Evolutionary conservation across 2,329 filamentous ascomycete genomes (phyloP), one percentile per base, ranked within the genome.

Genomic region (Drechslerella coelobrocha): DNA sequence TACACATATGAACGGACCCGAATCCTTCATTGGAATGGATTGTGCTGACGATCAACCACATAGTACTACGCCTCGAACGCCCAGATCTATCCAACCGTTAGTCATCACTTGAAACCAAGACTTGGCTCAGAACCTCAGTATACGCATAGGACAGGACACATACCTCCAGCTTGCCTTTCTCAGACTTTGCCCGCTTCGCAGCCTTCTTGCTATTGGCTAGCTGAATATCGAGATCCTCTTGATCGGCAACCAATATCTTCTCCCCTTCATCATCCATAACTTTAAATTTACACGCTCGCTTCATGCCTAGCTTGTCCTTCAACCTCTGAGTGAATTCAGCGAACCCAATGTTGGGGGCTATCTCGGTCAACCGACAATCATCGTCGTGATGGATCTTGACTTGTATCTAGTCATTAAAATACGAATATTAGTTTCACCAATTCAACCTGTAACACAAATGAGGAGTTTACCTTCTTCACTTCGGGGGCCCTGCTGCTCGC

Each of bases 161-260:
- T 79, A 97, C 91, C 86, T 97, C 94, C 86, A 97, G 87, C 84
- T 96, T 97, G 56, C 90, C 92, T 82, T 92, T 89, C 73, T 96
- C 92, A 73, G 84, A 83, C 75, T 87, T 85, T 77, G 93, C 89
- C 78, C 85, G 89, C 80, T 83, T 86, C 51, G 89, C 92, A 68
- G 82, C 81, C 53, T 84, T 84, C 78, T 86, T 90, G 5, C 88
- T 87, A 50, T 82, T 84, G 78, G 85, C 84, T 59, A 97, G 83
- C 26, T 91, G 87, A 86, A 97, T 90, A 54, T 97, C 92, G 73
- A 97, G 80, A 81, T 99, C 94, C 77, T 99, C 94, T 79, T 97
- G 91, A 78, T 99, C 94, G 27, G 89, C 92, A 86, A 99, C 89
- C 29, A 93, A 97, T 77, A 99, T 95, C 89, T 97, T 93, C 77